Conservation (phyloP, 805 yeast species). For the Ogataea methylovora region DNA sequence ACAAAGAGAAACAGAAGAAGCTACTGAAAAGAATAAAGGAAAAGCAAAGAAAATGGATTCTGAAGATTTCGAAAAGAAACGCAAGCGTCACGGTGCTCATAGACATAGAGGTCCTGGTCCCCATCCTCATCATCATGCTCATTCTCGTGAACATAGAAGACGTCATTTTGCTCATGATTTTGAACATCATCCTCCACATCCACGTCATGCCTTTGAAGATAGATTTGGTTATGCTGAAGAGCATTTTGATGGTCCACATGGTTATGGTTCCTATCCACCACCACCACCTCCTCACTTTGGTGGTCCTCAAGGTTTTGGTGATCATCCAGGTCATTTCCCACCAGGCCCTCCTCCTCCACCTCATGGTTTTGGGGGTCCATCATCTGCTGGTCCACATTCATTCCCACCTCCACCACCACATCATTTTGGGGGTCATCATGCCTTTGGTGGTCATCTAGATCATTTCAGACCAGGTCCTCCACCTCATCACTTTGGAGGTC, state of each 20-base stretch:
- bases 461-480: not conserved
- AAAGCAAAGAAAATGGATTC: no score
- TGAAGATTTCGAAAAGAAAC: no score
- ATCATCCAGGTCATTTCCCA: not conserved
- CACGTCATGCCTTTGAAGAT: not conserved
- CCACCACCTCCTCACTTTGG: not conserved
- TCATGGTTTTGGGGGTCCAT: not conserved
- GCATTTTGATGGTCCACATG: not conserved
- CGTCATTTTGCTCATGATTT: not conserved
- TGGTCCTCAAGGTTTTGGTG: not conserved
- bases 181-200: conserved; percentile 1
- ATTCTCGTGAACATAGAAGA: conserved; percentile 1
- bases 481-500: not conserved
- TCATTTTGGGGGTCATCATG: not conserved
- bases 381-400: no score
- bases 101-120: no score
- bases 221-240: not conserved
- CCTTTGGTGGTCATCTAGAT: not conserved
- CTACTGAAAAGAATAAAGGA: no score
- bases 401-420: conserved; percentile 3
- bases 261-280: conserved; percentile 2
- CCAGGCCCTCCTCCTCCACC: conserved; percentile 3
- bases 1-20: not conserved
- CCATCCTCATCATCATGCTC: not conserved
- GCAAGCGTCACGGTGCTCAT: no score